Evolutionary conservation across 1,284 basidiomycete species (phyloP), one percentile per base, ranked within the genome.

Genomic region (Dichomitus squalens): DNA sequence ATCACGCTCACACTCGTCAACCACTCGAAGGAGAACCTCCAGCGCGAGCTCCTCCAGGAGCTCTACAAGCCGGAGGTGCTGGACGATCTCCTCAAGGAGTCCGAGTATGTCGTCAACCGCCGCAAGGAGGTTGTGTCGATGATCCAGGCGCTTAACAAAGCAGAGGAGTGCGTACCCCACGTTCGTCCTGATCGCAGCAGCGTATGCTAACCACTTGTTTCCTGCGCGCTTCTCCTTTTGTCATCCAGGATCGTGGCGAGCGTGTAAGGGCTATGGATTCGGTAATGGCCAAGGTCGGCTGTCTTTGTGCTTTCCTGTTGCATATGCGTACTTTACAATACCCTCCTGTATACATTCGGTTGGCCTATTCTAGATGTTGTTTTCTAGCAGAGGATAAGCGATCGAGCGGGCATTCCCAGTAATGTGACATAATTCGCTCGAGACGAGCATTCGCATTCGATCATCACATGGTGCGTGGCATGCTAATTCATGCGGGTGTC

Each of bases 1-100:
- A 97, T 99, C 72, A 91, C 95, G 53, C 80, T 96, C 68, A 98
- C 94, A 23, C 85, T 99, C 29, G 96, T 99, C 51, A 91, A 88
- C 70, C 87, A 88, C 73, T 88, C 95, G 62, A 98, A 98, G 77
- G 95, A 98, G 75, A 88, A 92, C 71, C 79, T 97, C 63, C 95
- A 97, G 76, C 83, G 87, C 63, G 94, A 96, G 75, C 80, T 97
- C 44, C 76, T 97, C 55, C 88, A 93, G 68, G 92, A 95, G 74
- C 78, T 95, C 27, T 95, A 95, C 78, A 93, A 95, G 73, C 89
- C 93, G 4, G 95, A 97, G 29, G 92, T 95, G 11, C 80, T 98
- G 29, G 93, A 96, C 49, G 94, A 96, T 58, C 75, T 97, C 61
- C 80, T 97, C 69, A 96, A 96, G 79, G 95, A 97, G 80, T 93